Evolutionary conservation across 306 rosid genomes (phyloP).

Genomic region (Cicer pinnatifidum): DNA sequence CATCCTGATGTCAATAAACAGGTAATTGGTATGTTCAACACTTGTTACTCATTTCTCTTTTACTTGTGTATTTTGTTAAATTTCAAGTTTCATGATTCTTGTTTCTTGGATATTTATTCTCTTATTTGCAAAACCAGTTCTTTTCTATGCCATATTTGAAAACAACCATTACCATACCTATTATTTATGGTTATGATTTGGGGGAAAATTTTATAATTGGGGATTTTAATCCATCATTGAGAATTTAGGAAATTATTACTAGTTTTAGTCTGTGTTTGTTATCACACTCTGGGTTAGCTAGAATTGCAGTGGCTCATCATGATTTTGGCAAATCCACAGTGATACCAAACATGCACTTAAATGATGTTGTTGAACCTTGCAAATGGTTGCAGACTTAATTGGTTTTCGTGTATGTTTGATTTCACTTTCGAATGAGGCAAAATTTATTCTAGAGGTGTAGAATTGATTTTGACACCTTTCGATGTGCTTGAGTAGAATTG

Average conservation of each 20-base stretch:
- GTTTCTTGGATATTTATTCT: background rate
- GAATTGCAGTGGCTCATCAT: too few relatives aligned
- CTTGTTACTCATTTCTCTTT: background rate
- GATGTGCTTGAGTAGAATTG: too few relatives aligned
- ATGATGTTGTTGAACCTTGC: too few relatives aligned
- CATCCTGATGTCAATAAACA: conserved; percentile 97
- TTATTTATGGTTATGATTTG: background rate
- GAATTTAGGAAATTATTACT: background rate
- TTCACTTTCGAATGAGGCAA: too few relatives aligned
- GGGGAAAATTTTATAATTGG: background rate
- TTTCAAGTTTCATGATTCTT: background rate
- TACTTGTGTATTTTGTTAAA: background rate
- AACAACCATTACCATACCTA: background rate
- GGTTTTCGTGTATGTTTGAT: background rate
- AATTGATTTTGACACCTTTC: too few relatives aligned
- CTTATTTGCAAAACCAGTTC: background rate
- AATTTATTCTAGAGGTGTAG: too few relatives aligned
- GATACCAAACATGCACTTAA: too few relatives aligned
- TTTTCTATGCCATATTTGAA: background rate
- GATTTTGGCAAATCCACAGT: too few relatives aligned
- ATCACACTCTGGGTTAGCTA: too few relatives aligned
- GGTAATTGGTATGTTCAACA: conserved; percentile 51
- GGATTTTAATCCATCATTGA: conserved; percentile 31
- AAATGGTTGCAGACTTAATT: background rate
- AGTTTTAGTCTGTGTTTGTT: background rate